phyloP scores from a whole-genome alignment of 257 asterid genomes.

The Salvia splendens region DNA sequence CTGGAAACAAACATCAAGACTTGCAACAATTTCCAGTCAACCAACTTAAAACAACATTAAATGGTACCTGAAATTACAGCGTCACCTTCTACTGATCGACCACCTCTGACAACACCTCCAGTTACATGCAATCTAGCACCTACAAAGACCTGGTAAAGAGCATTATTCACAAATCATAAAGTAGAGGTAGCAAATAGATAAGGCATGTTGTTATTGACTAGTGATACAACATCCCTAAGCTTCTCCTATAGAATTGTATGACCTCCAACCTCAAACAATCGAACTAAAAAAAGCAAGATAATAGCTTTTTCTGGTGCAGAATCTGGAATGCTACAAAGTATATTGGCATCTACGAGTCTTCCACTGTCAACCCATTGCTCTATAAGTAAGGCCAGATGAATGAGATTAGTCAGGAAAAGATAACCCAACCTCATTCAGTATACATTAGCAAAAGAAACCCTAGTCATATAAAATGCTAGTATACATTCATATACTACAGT shows the following conservation, averaged over 20 bases:
- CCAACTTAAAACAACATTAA: slow-evolving; percentile 23
- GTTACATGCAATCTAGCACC: slow-evolving; percentile 98
- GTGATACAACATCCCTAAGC: too few relatives aligned
- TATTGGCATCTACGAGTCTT: too few relatives aligned
- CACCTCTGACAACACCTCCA: slow-evolving; percentile 97
- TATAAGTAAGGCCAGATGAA: too few relatives aligned
- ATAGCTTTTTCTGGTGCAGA: too few relatives aligned
- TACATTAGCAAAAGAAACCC: slow-evolving; percentile 2
- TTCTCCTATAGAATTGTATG: too few relatives aligned
- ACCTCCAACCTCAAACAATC: too few relatives aligned
- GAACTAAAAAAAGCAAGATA: too few relatives aligned
- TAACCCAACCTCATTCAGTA: too few relatives aligned
- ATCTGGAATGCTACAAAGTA: too few relatives aligned
- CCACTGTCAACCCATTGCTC: too few relatives aligned
- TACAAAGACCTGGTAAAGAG: slow-evolving; percentile 77
- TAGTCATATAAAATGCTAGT: slow-evolving; percentile 10
- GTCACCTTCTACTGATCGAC: slow-evolving; percentile 94
- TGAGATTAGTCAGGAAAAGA: too few relatives aligned
- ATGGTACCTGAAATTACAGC: slow-evolving; percentile 79
- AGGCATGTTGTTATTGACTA: not conserved
- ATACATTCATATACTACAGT: slow-evolving; percentile 6
- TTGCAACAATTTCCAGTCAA: slow-evolving; percentile 28
- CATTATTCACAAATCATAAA: slow-evolving; percentile 12
- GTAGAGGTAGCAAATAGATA: slow-evolving; percentile 17
- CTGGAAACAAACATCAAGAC: not conserved